A percentile compares a stretch with the other conserved stretches of the same genome.
phyloP scores from a whole-genome alignment of 2,329 filamentous ascomycete species.

The Colletotrichum melonis region DNA sequence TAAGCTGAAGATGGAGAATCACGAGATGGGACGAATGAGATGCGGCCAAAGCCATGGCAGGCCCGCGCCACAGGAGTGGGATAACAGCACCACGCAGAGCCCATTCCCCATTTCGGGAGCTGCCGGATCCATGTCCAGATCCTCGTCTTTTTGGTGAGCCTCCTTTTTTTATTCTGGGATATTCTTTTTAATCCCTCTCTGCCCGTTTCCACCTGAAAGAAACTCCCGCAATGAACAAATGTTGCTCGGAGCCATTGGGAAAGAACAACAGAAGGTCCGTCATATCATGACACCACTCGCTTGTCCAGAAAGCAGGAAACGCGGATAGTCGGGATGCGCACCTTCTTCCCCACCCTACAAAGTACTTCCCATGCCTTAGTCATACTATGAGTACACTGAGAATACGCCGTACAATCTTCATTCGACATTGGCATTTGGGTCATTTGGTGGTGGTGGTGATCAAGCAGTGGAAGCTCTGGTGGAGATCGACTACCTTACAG shows the following conservation, averaged over 20 bases:
- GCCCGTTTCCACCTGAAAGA: neutral
- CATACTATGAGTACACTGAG: neutral
- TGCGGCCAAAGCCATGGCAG: neutral
- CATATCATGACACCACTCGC: neutral
- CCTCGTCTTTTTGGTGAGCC: neutral
- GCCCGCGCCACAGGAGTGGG: neutral
- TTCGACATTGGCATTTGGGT: neutral
- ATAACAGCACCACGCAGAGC: constrained; percentile 19
- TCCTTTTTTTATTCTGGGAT: neutral
- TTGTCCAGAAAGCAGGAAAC: neutral
- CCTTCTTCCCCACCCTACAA: neutral
- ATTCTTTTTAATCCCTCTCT: neutral
- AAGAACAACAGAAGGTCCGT: neutral
- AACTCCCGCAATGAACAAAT: neutral
- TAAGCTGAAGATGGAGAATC: constrained; percentile 20
- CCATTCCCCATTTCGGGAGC: neutral
- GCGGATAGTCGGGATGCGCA: neutral
- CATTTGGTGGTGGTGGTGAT: neutral
- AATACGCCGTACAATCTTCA: no score
- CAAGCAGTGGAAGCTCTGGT: constrained; percentile 5
- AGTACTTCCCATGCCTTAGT: neutral
- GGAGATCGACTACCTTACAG: constrained; percentile 11
- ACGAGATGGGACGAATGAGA: constrained; percentile 15
- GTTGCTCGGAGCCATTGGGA: neutral
- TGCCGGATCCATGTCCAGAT: neutral